These are phyloP conservation scores for Pachyrhizus erosus DNA, from an alignment of 306 rosid genomes.

Conservation along the genomic window DNA sequence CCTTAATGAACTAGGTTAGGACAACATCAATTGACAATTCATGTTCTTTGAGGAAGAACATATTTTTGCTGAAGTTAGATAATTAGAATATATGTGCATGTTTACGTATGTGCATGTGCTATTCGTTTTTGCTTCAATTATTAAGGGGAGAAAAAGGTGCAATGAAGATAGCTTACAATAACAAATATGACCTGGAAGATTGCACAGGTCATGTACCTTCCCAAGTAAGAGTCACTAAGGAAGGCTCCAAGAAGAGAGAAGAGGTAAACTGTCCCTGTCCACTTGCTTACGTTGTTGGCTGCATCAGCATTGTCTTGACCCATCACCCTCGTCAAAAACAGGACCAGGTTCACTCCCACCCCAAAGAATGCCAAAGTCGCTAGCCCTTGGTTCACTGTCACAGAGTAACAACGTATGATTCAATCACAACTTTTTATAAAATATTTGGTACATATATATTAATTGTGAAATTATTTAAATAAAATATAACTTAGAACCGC, in stretches of 20 bases:
- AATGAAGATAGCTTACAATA: slow-evolving; percentile 54
- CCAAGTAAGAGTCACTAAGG: slow-evolving; percentile 85
- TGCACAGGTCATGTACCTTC: slow-evolving; percentile 49
- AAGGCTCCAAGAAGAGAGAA: slow-evolving; percentile 88
- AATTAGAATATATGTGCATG: no score
- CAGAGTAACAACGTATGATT: background rate
- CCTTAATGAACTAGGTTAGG: background rate
- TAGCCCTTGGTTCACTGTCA: slow-evolving; percentile 79
- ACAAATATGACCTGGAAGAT: slow-evolving; percentile 65
- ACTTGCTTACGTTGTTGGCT: slow-evolving; percentile 81
- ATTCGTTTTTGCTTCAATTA: background rate
- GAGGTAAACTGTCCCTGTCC: slow-evolving; percentile 83
- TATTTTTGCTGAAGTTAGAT: background rate
- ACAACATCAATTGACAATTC: background rate
- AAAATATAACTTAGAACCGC: background rate
- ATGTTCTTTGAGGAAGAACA: background rate
- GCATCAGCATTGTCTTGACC: slow-evolving; percentile 85
- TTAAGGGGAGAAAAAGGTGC: background rate
- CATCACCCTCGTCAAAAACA: slow-evolving; percentile 71
- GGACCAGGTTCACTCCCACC: slow-evolving; percentile 78
- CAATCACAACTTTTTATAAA: background rate
- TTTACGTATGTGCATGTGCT: background rate
- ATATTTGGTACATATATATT: background rate
- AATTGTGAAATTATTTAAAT: background rate
- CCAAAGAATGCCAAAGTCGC: slow-evolving; percentile 90